These are phyloP conservation scores for Coemansia sp. DNA, from an alignment of 192 early-diverging fungal species.

Conservation along the genomic window DNA sequence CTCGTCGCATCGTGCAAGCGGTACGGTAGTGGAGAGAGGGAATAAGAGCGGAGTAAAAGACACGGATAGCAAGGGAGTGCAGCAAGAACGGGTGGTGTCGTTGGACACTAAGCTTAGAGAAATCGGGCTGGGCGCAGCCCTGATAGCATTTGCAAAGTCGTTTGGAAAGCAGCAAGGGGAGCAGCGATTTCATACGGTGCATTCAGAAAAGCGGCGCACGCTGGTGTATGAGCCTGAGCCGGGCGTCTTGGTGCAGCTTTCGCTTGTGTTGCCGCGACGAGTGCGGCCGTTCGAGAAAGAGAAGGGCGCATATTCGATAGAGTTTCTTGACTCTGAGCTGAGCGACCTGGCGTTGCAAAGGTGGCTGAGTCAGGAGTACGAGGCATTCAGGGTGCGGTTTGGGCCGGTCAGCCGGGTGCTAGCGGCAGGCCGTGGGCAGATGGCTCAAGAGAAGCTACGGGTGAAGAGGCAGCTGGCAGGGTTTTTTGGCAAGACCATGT, in stretches of 20 bases:
- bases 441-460: not conserved
- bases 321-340: conserved; percentile 38
- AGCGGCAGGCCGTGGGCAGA: not conserved
- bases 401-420: conserved; percentile 22
- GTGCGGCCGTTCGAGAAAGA: conserved; percentile 33
- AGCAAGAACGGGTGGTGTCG: conserved; percentile 57
- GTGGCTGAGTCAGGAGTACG: conserved; percentile 40
- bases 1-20: not conserved
- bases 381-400: conserved; percentile 26
- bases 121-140: conserved; percentile 69
- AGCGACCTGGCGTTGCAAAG: conserved; percentile 22
- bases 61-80: not conserved
- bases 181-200: conserved; percentile 25
- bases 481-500: conserved; percentile 42
- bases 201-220: conserved; percentile 47
- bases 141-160: conserved; percentile 62
- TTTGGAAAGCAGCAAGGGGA: conserved; percentile 6
- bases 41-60: not conserved
- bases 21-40: conserved; percentile 1
- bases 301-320: conserved; percentile 41
- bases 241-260: conserved; percentile 31
- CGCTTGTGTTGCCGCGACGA: conserved; percentile 37
- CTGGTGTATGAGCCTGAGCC: conserved; percentile 35
- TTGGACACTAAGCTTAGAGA: conserved; percentile 71
- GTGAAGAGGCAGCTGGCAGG: conserved; percentile 36